Conservation (phyloP, 2,329 filamentous ascomycete genomes). For the Lecanicillium sp. region DNA sequence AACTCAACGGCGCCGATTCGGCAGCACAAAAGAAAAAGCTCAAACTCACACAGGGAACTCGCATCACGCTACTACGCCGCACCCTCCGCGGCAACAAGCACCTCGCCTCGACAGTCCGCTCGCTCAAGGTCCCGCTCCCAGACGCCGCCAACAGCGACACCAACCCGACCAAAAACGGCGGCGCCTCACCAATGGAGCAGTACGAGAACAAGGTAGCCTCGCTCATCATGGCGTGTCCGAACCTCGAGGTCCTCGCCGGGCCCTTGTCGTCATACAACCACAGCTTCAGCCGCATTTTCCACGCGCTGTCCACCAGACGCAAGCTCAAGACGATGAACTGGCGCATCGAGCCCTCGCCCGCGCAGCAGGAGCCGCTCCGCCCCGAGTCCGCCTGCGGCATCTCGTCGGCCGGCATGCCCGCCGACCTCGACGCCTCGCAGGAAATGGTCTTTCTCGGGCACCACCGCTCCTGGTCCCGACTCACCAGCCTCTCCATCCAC, state of each 20-base stretch:
- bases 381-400: constrained; percentile 12
- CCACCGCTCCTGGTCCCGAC: constrained; percentile 47
- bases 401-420: constrained; percentile 22
- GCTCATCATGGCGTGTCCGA: constrained; percentile 57
- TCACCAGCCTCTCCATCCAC: constrained; percentile 51
- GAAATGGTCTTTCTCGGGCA: constrained; percentile 39
- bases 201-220: constrained; percentile 54
- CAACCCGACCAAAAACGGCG: constrained; percentile 10
- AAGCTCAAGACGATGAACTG: constrained; percentile 52
- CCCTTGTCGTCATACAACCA: constrained; percentile 48
- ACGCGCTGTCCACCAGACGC: constrained; percentile 50
- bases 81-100: constrained; percentile 46
- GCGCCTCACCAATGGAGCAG: constrained; percentile 31
- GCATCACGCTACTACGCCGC: constrained; percentile 49
- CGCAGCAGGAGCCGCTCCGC: constrained; percentile 20
- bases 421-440: constrained; percentile 21
- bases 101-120: constrained; percentile 47
- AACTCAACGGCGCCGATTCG: constrained; percentile 51
- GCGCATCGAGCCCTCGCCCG: constrained; percentile 37
- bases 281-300: constrained; percentile 47
- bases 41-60: constrained; percentile 43
- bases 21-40: constrained; percentile 48
- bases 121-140: constrained; percentile 44
- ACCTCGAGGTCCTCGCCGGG: constrained; percentile 51
- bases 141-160: constrained; percentile 23